Evolutionary conservation across 805 yeast genomes (phyloP).

Genomic region (Yarrowia yakushimensis): DNA sequence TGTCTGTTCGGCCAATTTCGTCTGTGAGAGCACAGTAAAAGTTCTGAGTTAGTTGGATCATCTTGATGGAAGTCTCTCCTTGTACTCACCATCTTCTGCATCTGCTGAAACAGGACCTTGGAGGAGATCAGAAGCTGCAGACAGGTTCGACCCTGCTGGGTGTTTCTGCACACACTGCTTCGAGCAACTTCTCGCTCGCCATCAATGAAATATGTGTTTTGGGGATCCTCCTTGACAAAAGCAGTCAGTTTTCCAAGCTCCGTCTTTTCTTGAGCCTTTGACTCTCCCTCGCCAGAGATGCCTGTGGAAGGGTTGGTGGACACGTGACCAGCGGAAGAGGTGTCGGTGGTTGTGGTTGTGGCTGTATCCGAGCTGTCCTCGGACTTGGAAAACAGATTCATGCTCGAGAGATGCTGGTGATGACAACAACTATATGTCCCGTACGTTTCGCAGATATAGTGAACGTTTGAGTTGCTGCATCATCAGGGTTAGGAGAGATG

Average conservation of each 20-base stretch:
- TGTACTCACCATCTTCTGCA: constrained; percentile 24
- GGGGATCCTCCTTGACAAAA: constrained; percentile 25
- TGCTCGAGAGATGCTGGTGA: neutral
- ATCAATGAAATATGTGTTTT: constrained; percentile 21
- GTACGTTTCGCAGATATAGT: neutral
- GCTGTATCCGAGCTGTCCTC: neutral
- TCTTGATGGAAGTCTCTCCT: no score
- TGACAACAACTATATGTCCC: neutral
- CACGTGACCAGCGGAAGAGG: neutral
- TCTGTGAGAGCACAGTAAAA: constrained; percentile 22
- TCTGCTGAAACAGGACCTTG: constrained; percentile 24
- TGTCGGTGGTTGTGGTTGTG: neutral
- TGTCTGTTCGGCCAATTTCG: constrained; percentile 24
- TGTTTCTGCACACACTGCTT: constrained; percentile 21
- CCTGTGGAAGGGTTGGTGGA: neutral
- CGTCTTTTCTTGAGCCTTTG: neutral
- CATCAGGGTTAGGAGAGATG: neutral
- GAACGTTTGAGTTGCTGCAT: constrained; percentile 18
- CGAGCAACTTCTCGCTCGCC: constrained; percentile 22
- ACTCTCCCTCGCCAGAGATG: neutral
- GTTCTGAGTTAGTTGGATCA: constrained; percentile 5
- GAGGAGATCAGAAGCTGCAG: constrained; percentile 15
- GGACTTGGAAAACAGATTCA: constrained; percentile 15
- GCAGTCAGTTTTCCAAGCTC: constrained; percentile 23
- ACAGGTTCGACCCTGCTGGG: constrained; percentile 23